Evolutionary conservation across 176 grass and related monocot genomes (phyloP), one percentile per base, ranked within the genome.

Genomic region (Triticum dicoccoides): DNA sequence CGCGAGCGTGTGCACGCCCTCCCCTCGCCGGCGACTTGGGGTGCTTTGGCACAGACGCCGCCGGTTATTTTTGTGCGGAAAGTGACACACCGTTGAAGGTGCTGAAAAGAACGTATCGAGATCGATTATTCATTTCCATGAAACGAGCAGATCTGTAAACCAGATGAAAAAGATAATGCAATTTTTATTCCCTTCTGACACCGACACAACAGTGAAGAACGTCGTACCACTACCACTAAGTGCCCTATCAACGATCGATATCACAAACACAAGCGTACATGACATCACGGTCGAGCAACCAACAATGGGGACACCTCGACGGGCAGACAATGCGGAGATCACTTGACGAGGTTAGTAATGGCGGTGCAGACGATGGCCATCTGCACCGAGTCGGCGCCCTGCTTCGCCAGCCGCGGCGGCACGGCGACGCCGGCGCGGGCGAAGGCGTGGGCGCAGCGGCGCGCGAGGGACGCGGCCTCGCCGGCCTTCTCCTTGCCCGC

Each of bases 311-410:
- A 14, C 47, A 49, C 4, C 14, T 17, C 49, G 5, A 52, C 14
- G 49, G 1, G 2, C 49, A 52, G 17, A 52, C 49, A 52, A 17
- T 52, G 15, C 51, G 2, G 51, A 54, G 15, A 61, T 66, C 83
- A 85, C 70, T 77, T 10, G 62, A 85, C 11, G 61, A 85, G 83
- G 83, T 9, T 54, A 45, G 83, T 85, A 62, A 85, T 8, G 83
- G 62, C 73, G 2, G 73, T 58, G 73, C 72, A 65, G 20, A 85
- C 8, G 42, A 85, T 63, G 0, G 83, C 73, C 18, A 85, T 66
- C 73, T 56, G 32, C 21, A 11, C 61, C 61, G 44, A 18, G 42
- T 85, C 73, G 4, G 45, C 61, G 83, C 73, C 14, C 61, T 47
- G 47, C 41, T 21, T 29, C 13, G 73, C 42, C 11, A 85, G 30